Percentiles rank a stretch among this genome's conserved stretches.
These are phyloP conservation scores for Cytospora piceae DNA, from an alignment of 2,329 filamentous ascomycete species.

Conservation along the genomic window DNA sequence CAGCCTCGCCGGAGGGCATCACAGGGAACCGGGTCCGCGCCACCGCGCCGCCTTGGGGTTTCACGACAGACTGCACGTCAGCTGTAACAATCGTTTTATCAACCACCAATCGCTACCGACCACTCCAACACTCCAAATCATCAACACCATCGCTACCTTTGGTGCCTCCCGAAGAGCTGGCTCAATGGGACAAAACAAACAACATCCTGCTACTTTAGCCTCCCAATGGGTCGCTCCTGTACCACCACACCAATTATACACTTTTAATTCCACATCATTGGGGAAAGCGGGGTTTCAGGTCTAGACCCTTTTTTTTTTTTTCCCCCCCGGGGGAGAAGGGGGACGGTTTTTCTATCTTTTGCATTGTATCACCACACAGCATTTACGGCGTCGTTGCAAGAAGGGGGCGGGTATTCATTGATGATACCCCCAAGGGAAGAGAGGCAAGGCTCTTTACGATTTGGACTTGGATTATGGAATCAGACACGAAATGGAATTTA, in stretches of 20 bases:
- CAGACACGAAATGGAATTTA: constrained; percentile 5
- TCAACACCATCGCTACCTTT: constrained; percentile 7
- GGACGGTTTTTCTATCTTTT: constrained; percentile 20
- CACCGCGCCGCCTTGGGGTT: constrained; percentile 9
- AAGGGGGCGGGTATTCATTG: constrained; percentile 29
- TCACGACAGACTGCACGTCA: constrained; percentile 20
- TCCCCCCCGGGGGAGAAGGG: constrained; percentile 6
- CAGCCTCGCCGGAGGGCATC: constrained; percentile 9
- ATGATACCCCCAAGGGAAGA: constrained; percentile 30
- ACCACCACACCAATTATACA: constrained; percentile 30
- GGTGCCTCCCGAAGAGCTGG: constrained; percentile 25
- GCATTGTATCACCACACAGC: constrained; percentile 29
- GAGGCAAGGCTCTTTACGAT: constrained; percentile 21
- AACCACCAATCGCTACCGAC: constrained; percentile 15
- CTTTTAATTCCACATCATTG: constrained; percentile 22
- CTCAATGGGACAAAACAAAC: constrained; percentile 30
- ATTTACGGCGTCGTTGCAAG: constrained; percentile 29
- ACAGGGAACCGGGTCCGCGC: constrained; percentile 1
- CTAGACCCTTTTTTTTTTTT: constrained; percentile 8
- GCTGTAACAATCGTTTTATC: constrained; percentile 2
- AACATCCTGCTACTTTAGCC: constrained; percentile 22
- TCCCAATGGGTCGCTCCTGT: constrained; percentile 18
- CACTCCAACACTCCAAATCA: constrained; percentile 5
- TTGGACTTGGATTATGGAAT: background rate
- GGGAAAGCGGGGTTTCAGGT: constrained; percentile 21